Conservation (phyloP, 1,139 yeast genomes). For the Yamadazyma conglobata region DNA sequence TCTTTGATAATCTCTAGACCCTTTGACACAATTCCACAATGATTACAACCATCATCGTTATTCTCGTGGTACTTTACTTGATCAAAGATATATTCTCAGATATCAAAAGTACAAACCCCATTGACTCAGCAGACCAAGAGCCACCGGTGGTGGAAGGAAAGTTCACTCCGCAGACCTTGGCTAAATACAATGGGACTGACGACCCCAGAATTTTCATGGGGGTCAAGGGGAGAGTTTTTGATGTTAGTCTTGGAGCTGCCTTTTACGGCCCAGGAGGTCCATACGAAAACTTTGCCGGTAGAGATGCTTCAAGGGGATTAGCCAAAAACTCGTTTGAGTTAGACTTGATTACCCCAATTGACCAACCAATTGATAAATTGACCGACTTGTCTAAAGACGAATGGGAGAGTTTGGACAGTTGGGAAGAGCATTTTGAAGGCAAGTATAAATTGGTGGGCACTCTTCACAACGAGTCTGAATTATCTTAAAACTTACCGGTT, state of each 20-base stretch:
- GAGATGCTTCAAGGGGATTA: slow-evolving; percentile 92
- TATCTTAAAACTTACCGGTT: too few species aligned
- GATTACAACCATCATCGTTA: slow-evolving; percentile 25
- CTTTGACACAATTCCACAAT: slow-evolving; percentile 12
- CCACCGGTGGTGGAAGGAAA: slow-evolving; percentile 73
- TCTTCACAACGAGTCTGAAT: slow-evolving; percentile 10
- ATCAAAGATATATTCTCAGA: slow-evolving; percentile 22
- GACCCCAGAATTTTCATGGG: slow-evolving; percentile 78
- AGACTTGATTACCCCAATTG: slow-evolving; percentile 52
- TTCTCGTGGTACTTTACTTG: slow-evolving; percentile 22
- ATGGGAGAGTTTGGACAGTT: slow-evolving; percentile 64
- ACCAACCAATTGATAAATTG: slow-evolving; percentile 71
- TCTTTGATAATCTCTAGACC: too few species aligned
- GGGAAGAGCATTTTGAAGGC: slow-evolving; percentile 81
- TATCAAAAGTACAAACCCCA: slow-evolving; percentile 13
- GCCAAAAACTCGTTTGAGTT: slow-evolving; percentile 86
- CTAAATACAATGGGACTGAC: slow-evolving; percentile 76
- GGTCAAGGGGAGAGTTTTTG: slow-evolving; percentile 80
- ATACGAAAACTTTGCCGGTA: slow-evolving; percentile 92
- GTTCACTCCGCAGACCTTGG: slow-evolving; percentile 73
- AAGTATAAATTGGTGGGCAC: slow-evolving; percentile 71
- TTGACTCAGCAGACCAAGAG: slow-evolving; percentile 16
- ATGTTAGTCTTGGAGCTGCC: slow-evolving; percentile 74
- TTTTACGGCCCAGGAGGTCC: slow-evolving; percentile 98
- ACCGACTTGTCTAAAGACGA: slow-evolving; percentile 62